Evolutionary conservation across 139 green algal species (phyloP).

Genomic region (Tetradesmus obliquus): DNA sequence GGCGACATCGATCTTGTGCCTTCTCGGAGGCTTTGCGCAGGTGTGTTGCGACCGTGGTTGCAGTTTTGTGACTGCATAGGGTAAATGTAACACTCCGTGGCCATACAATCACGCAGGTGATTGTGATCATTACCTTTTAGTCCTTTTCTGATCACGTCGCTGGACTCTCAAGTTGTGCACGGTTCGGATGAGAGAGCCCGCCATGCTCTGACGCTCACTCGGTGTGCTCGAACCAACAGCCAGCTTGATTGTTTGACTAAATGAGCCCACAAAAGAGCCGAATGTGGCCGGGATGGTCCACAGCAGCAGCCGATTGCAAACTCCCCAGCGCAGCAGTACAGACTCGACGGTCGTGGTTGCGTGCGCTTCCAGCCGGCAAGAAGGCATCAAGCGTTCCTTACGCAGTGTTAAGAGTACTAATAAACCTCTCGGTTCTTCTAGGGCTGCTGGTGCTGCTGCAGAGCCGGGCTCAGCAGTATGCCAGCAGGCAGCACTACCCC

Average conservation of each 20-base stretch:
- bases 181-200: neutral
- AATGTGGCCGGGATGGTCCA: neutral
- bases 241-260: neutral
- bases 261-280: neutral
- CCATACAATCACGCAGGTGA: too few species aligned
- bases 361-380: neutral
- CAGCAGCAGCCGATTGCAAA: neutral
- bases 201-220: neutral
- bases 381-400: neutral
- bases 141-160: too few species aligned
- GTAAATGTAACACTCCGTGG: too few species aligned
- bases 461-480: neutral
- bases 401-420: neutral
- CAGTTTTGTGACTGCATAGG: too few species aligned
- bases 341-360: conserved; percentile 8
- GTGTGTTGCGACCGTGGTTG: too few species aligned
- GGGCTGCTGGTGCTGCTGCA: neutral
- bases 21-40: too few species aligned
- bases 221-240: too few species aligned
- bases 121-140: too few species aligned
- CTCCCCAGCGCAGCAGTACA: neutral
- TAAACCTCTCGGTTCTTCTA: neutral
- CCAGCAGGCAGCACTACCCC: conserved; percentile 4
- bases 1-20: too few species aligned
- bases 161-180: too few species aligned